Evolutionary conservation across 768 basidiomycete species (phyloP).

Genomic region (Kondoa malvinella): DNA sequence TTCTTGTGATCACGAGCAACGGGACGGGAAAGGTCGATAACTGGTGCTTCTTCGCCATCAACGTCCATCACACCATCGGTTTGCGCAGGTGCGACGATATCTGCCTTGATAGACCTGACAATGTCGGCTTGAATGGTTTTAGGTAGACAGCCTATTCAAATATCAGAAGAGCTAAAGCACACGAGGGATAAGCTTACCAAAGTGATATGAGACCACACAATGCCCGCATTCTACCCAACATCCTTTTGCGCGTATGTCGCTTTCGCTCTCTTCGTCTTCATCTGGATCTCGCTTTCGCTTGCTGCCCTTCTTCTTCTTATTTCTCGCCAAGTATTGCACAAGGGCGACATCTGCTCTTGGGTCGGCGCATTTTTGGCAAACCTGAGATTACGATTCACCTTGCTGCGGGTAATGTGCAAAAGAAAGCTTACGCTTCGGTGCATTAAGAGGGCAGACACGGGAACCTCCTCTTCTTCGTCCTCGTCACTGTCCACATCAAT

Average conservation of each 20-base stretch:
- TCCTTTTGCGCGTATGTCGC: conserved; percentile 6
- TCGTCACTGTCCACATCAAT: conserved; percentile 17
- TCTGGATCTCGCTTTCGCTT: conserved; percentile 6
- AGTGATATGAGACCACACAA: background rate
- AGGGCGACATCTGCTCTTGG: conserved; percentile 9
- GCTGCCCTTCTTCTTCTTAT: conserved; percentile 8
- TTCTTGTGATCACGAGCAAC: background rate
- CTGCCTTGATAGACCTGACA: conserved; percentile 11
- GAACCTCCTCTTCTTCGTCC: conserved; percentile 8
- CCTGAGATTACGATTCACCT: background rate
- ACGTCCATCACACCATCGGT: background rate
- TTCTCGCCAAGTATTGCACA: conserved; percentile 5
- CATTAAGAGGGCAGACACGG: background rate
- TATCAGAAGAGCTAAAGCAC: background rate
- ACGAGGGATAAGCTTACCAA: background rate
- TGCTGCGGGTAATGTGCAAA: background rate
- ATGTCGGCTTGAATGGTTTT: conserved; percentile 5
- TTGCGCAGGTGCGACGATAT: background rate
- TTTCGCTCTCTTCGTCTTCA: background rate
- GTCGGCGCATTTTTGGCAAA: conserved; percentile 8
- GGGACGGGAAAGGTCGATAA: background rate
- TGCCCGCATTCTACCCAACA: conserved; percentile 23
- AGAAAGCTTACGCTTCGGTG: background rate
- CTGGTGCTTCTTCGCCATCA: background rate
- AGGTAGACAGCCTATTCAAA: conserved; percentile 18